A percentile compares a stretch with the other conserved stretches of the same genome.
These are phyloP conservation scores for Physaria fendleri DNA, from an alignment of 345 rosid genomes.

Conservation along the genomic window DNA sequence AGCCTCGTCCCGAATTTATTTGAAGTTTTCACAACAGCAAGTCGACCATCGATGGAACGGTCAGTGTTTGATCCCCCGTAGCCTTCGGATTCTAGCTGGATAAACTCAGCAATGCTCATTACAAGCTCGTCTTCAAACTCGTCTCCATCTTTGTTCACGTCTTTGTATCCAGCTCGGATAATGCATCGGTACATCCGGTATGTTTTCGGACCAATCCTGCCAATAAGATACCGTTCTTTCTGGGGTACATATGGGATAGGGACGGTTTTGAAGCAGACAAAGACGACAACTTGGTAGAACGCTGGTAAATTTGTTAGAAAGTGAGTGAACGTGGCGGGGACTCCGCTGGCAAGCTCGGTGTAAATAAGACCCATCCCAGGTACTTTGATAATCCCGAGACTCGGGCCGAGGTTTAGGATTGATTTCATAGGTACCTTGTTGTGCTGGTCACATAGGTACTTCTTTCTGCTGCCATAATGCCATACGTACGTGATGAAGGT, in stretches of 20 bases:
- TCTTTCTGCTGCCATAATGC: slow-evolving; percentile 80
- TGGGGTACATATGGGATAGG: slow-evolving; percentile 76
- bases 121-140: slow-evolving; percentile 75
- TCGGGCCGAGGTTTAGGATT: slow-evolving; percentile 72
- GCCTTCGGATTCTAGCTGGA: slow-evolving; percentile 87
- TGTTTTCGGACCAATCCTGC: slow-evolving; percentile 89
- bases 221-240: slow-evolving; percentile 79
- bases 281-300: slow-evolving; percentile 85
- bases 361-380: slow-evolving; percentile 93
- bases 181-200: slow-evolving; percentile 85
- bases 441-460: slow-evolving; percentile 69
- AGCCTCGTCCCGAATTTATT: slow-evolving; percentile 69
- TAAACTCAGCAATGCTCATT: slow-evolving; percentile 86
- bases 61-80: slow-evolving; percentile 38
- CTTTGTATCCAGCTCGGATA: slow-evolving; percentile 83
- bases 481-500: slow-evolving; percentile 56
- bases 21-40: slow-evolving; percentile 76
- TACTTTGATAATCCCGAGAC: slow-evolving; percentile 77
- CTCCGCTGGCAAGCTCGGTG: slow-evolving; percentile 69
- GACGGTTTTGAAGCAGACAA: slow-evolving; percentile 76
- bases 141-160: slow-evolving; percentile 56
- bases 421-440: slow-evolving; percentile 77
- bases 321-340: slow-evolving; percentile 76
- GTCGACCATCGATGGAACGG: slow-evolving; percentile 55
- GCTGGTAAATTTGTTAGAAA: slow-evolving; percentile 83